Evolutionary conservation across 1,284 basidiomycete species (phyloP).

Genomic region (Tranzscheliella williamsii): DNA sequence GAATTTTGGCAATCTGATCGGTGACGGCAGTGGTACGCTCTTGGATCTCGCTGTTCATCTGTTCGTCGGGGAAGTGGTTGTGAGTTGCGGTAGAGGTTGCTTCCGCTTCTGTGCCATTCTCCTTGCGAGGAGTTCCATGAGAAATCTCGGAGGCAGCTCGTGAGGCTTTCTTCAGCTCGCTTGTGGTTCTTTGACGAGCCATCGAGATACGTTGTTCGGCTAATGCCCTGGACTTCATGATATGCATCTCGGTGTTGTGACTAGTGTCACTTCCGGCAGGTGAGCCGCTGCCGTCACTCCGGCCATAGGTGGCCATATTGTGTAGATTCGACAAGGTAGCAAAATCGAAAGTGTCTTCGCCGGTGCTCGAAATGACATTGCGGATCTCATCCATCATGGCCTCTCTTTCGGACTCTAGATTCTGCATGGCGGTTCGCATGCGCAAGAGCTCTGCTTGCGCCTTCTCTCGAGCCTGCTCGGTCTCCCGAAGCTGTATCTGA

Average conservation of each 20-base stretch:
- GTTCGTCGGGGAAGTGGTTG: slow-evolving; percentile 55
- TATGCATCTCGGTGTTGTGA: slow-evolving; percentile 43
- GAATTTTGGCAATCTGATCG: slow-evolving; percentile 53
- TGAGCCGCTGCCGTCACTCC: slow-evolving; percentile 11
- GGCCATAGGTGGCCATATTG: slow-evolving; percentile 21
- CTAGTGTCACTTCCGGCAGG: slow-evolving; percentile 30
- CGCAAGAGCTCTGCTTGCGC: slow-evolving; percentile 42
- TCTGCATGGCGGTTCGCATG: slow-evolving; percentile 52
- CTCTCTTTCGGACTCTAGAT: slow-evolving; percentile 47
- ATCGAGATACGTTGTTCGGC: slow-evolving; percentile 53
- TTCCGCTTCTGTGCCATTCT: neutral
- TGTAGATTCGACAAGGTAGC: slow-evolving; percentile 38
- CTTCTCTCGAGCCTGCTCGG: slow-evolving; percentile 51
- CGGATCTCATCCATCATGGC: slow-evolving; percentile 59
- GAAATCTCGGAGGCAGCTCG: slow-evolving; percentile 3
- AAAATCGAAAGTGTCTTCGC: slow-evolving; percentile 34
- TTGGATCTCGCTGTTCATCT: slow-evolving; percentile 57
- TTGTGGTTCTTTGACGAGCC: slow-evolving; percentile 13
- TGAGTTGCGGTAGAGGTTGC: slow-evolving; percentile 3
- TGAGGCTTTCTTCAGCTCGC: slow-evolving; percentile 9
- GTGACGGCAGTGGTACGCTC: slow-evolving; percentile 50
- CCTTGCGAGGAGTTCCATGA: slow-evolving; percentile 3
- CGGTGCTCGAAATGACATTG: slow-evolving; percentile 34
- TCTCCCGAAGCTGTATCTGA: slow-evolving; percentile 49
- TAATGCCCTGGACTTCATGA: slow-evolving; percentile 45